phyloP scores from a whole-genome alignment of 1,284 basidiomycete species.

The Rhodotorula glutinis region DNA sequence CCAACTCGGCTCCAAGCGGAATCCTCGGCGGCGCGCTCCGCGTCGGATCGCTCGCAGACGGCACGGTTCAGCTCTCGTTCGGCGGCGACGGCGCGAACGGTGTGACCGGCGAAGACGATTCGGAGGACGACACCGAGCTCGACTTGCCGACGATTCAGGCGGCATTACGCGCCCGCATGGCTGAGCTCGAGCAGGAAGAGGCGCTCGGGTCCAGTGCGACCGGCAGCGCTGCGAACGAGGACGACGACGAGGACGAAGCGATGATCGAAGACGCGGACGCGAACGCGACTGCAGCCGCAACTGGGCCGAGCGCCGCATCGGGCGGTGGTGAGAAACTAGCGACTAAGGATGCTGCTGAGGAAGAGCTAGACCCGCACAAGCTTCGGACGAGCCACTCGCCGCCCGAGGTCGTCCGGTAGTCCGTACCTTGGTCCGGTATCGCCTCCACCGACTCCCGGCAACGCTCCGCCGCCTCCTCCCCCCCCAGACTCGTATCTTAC shows the following conservation, averaged over 20 bases:
- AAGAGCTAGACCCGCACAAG: conserved; percentile 7
- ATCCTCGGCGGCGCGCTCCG: conserved; percentile 10
- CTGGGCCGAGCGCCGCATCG: not conserved
- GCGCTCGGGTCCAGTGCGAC: not conserved
- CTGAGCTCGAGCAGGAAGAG: conserved; percentile 32
- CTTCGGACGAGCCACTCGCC: conserved; percentile 5
- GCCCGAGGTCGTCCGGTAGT: conserved; percentile 1
- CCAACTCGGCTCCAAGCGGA: conserved; percentile 1
- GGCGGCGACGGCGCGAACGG: not conserved
- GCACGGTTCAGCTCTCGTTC: conserved; percentile 2
- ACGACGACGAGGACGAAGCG: not conserved
- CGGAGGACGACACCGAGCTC: conserved; percentile 31
- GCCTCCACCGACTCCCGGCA: not conserved
- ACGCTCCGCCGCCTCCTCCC: not conserved
- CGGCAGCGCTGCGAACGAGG: not conserved
- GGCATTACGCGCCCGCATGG: conserved; percentile 35
- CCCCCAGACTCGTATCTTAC: too few species aligned
- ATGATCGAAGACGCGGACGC: not conserved
- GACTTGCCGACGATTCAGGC: conserved; percentile 36
- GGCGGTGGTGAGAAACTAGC: not conserved
- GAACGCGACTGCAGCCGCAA: too few species aligned
- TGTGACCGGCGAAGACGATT: conserved; percentile 17
- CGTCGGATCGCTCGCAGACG: conserved; percentile 5
- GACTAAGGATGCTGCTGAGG: not conserved
- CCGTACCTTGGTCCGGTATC: not conserved